Base-by-base conservation (phyloP, 2,329 filamentous ascomycete genomes). In the Hymenoscyphus linearis region DNA sequence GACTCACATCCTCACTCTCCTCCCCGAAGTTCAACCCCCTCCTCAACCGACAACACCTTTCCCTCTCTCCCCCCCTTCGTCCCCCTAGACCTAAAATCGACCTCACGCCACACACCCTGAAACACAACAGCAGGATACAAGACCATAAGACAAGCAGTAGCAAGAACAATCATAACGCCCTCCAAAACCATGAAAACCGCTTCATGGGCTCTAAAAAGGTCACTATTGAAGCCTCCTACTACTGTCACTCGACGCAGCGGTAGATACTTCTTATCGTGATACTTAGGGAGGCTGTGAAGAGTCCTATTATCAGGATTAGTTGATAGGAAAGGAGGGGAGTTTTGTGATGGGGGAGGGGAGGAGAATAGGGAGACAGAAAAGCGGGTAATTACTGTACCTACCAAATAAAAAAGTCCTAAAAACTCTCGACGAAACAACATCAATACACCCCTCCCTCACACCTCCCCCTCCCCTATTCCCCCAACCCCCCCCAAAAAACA, bases 221-320 rank as follows among this genome's bases (percentile, higher is more conserved):
- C 67, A 1, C 81, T 80, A 10, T 67, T 69, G 75, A 81, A 85
- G 4, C 83, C 83, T 27, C 80, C 76, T 58, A 76, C 78, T 61
- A 86, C n/a, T n/a, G n/a, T n/a, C n/a, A 70, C 72, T 86, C 83
- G 1, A 79, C 79, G 34, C 84, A 80, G 55, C 84, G 78, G 67
- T 82, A 86, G 31, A 81, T 77, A 44, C 77, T 82, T 25, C 84
- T 74, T 26, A 81, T 78, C 59, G 85, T 78, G 66, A 86, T 82
- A 55, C 76, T 78, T 3, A 85, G 53, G 16, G 81, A 84, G 53
- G 84, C 78, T 66, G 82, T 85, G 44, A 81, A 77, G 52, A 78
- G 82, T 18, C 68, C 62, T 47, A 22, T 26, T 18, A 6, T 3
- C 2, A 18, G 3, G 18, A 36, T 59, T 36, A 31, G 34, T 10